Evolutionary conservation across 768 basidiomycete genomes (phyloP).

Genomic region (Phylloporus arenicola): DNA sequence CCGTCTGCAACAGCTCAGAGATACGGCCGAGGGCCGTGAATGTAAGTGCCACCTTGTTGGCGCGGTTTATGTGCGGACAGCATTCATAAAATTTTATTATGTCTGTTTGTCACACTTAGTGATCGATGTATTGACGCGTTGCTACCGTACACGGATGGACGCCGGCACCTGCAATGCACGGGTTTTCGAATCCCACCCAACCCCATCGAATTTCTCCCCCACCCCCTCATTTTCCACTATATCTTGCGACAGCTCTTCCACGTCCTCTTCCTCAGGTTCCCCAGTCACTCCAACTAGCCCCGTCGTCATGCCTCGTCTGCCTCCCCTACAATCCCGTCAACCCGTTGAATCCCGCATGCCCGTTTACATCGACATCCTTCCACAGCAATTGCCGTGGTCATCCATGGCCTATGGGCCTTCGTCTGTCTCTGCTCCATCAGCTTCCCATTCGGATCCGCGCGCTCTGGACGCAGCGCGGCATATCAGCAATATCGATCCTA

Average conservation of each 20-base stretch:
- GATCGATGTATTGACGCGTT: conserved; percentile 33
- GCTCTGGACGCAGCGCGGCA: conserved; percentile 40
- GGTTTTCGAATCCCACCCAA: conserved; percentile 12
- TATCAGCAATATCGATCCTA: conserved; percentile 58
- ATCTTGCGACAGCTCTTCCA: conserved; percentile 23
- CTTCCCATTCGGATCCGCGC: neutral
- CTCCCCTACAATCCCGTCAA: conserved; percentile 19
- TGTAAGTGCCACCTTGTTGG: conserved; percentile 40
- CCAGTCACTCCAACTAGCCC: conserved; percentile 12
- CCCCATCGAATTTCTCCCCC: conserved; percentile 9
- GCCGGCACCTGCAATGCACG: conserved; percentile 18
- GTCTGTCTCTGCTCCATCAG: neutral
- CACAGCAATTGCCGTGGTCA: conserved; percentile 12
- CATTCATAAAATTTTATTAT: conserved; percentile 23
- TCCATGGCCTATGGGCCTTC: neutral
- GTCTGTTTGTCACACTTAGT: conserved; percentile 30
- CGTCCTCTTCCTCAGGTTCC: conserved; percentile 16
- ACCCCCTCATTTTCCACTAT: conserved; percentile 20
- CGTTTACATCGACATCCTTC: conserved; percentile 32
- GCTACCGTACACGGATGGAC: conserved; percentile 26
- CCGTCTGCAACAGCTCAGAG: conserved; percentile 71
- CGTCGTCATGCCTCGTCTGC: conserved; percentile 17
- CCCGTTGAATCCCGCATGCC: conserved; percentile 25
- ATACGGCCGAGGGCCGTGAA: conserved; percentile 66
- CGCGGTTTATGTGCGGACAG: conserved; percentile 25